Base-by-base conservation (phyloP, 768 basidiomycete species). In the Erythrobasidium yunnanense region DNA sequence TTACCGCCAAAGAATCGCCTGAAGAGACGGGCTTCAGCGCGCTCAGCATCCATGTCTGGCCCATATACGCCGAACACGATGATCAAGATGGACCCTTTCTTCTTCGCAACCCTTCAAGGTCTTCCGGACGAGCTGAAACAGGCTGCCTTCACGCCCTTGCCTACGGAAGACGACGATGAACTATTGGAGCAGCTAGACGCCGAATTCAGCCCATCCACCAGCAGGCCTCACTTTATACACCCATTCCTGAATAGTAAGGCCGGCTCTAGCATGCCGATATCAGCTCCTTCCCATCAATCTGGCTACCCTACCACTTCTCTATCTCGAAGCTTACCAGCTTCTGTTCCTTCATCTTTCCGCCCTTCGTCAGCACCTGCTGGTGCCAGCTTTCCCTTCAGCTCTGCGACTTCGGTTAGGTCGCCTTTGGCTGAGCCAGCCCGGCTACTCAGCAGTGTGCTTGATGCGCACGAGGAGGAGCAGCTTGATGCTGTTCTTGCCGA, bases 131-230 rank as follows among this genome's bases (percentile, higher is more conserved):
- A 49, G n/a, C 33, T 63, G 47, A 63, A 63, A 49, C 42, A 49
- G n/a, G 60, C 60, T 49, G 60, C 60, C 18, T 63, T 63, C 60
- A 63, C 60, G n/a, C 60, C 60, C 2, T 51, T 63, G 22, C 60
- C 60, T n/a, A 63, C 45, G 8, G 60, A 63, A 51, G 60, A 63
- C 27, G 47, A 49, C 29, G 60, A 63, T 25, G 60, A 63, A 23
- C 32, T 34, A 15, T 23, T 63, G 7, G 60, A 63, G 18, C 45
- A 49, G n/a, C 49, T 63, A 2, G 60, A 63, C 32, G 20, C 32
- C 18, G 60, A 63, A 25, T 27, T 63, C 20, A 63, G 42, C 15
- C 46, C 60, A 20, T 25, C 46, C 17, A 49, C n/a, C n/a, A n/a
- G n/a, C n/a, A n/a, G n/a, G n/a, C n/a, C n/a, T n/a, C n/a, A n/a